phyloP scores from a whole-genome alignment of 768 basidiomycete genomes.

The Boletus bicolor region DNA sequence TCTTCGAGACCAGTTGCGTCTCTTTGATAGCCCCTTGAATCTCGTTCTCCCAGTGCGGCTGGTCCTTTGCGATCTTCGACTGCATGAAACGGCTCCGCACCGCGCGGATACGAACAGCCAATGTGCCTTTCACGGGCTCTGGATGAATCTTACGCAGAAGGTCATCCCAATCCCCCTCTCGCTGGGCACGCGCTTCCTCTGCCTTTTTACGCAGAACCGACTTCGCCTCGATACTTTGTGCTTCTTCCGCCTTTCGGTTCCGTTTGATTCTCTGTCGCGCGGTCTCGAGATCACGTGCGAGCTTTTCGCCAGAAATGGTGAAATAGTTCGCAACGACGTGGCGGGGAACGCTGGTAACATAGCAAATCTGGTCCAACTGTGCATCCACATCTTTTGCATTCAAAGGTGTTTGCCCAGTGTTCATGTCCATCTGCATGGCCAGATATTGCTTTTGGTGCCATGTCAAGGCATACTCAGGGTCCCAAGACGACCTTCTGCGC shows the following conservation, averaged over 20 bases:
- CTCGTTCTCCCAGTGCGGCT: conserved; percentile 61
- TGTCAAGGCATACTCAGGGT: conserved; percentile 54
- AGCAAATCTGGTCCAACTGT: conserved; percentile 46
- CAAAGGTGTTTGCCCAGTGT: conserved; percentile 44
- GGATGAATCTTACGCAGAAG: conserved; percentile 57
- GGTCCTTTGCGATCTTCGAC: conserved; percentile 47
- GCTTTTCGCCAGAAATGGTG: conserved; percentile 36
- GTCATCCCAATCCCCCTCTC: conserved; percentile 64
- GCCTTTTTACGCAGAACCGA: conserved; percentile 60
- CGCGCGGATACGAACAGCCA: conserved; percentile 49
- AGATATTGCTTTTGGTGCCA: conserved; percentile 70
- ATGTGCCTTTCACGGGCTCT: conserved; percentile 45
- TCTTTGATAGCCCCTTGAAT: conserved; percentile 55
- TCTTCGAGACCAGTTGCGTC: conserved; percentile 46
- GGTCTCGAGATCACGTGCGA: conserved; percentile 43
- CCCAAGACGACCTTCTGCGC: conserved; percentile 62
- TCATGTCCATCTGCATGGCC: conserved; percentile 44
- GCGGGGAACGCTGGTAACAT: conserved; percentile 55
- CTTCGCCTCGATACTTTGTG: conserved; percentile 44
- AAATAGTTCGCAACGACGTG: conserved; percentile 47
- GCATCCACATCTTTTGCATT: conserved; percentile 42
- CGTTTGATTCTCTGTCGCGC: conserved; percentile 35
- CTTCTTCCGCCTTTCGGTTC: conserved; percentile 26
- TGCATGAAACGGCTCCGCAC: conserved; percentile 59
- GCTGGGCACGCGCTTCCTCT: conserved; percentile 53